These are phyloP conservation scores for Gleditsia sinensis DNA, from an alignment of 306 rosid genomes.

Conservation along the genomic window DNA sequence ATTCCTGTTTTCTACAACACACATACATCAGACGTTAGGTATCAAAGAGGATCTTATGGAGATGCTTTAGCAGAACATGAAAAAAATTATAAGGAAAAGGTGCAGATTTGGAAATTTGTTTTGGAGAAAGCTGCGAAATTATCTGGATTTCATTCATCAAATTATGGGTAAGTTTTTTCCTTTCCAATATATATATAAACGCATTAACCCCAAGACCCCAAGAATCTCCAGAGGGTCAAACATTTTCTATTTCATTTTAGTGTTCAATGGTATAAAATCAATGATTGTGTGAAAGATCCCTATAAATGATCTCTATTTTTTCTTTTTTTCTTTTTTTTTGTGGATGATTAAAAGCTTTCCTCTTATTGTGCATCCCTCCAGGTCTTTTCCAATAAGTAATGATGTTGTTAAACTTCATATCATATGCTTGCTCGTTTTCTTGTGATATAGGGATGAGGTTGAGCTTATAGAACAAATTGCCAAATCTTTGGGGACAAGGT, in stretches of 20 bases:
- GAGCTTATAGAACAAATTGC: constrained; percentile 36
- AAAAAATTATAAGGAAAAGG: not conserved
- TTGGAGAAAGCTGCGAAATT: not conserved
- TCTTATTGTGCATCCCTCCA: too few species aligned
- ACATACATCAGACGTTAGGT: constrained; percentile 14
- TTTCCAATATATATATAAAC: too few species aligned
- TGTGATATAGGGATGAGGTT: constrained; percentile 33
- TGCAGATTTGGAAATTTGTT: not conserved
- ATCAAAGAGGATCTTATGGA: not conserved
- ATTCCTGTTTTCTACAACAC: constrained; percentile 22
- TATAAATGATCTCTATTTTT: too few species aligned
- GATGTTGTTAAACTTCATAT: not conserved
- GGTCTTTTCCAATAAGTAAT: not conserved
- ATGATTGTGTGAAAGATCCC: too few species aligned
- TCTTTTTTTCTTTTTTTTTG: too few species aligned
- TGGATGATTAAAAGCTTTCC: too few species aligned
- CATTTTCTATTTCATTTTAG: too few species aligned
- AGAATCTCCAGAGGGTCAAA: too few species aligned
- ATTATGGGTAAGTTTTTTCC: constrained; percentile 23
- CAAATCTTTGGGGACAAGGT: constrained; percentile 22
- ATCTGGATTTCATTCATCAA: constrained; percentile 19
- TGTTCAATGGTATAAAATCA: too few species aligned
- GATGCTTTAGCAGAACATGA: not conserved
- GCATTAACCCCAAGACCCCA: too few species aligned
- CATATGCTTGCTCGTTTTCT: not conserved